Evolutionary conservation across 495 filamentous ascomycete species (phyloP).

Genomic region (Hypoxylon trugodes): DNA sequence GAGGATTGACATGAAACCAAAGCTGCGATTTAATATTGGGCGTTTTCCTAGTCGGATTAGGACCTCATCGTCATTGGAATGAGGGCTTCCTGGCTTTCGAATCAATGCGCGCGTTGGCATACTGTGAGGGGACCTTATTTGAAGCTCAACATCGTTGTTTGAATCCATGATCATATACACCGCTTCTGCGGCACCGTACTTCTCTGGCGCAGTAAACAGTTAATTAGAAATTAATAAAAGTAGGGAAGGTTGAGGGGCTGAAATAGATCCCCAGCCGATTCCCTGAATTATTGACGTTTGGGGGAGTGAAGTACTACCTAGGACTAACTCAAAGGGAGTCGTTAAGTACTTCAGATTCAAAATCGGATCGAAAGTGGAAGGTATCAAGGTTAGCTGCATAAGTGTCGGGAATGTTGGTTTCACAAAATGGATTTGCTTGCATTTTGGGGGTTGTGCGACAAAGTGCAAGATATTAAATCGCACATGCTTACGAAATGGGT

Average conservation of each 20-base stretch:
- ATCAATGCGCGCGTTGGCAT: not conserved
- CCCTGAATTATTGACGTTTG: not conserved
- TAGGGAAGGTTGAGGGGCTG: not conserved
- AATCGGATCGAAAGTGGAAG: not conserved
- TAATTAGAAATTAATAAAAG: not conserved
- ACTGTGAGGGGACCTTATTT: not conserved
- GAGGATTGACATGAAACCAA: conserved; percentile 57
- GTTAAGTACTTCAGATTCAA: too few species aligned
- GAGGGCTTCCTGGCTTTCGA: not conserved
- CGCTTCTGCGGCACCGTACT: not conserved
- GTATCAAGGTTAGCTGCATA: not conserved
- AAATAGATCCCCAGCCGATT: not conserved
- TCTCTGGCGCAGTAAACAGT: not conserved
- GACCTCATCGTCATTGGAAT: not conserved
- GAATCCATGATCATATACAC: not conserved
- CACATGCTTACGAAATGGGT: not conserved
- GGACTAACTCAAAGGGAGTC: not conserved
- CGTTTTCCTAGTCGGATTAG: not conserved
- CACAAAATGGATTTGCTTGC: not conserved
- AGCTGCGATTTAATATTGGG: conserved; percentile 26
- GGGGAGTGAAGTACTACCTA: not conserved
- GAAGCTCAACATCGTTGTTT: not conserved
- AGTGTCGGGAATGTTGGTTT: not conserved
- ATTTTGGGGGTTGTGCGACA: not conserved
- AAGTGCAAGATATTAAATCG: not conserved